Percentiles rank a stretch among this genome's conserved stretches.
Evolutionary conservation across 495 filamentous ascomycete species (phyloP).

Genomic region (Penicillium argentinense): DNA sequence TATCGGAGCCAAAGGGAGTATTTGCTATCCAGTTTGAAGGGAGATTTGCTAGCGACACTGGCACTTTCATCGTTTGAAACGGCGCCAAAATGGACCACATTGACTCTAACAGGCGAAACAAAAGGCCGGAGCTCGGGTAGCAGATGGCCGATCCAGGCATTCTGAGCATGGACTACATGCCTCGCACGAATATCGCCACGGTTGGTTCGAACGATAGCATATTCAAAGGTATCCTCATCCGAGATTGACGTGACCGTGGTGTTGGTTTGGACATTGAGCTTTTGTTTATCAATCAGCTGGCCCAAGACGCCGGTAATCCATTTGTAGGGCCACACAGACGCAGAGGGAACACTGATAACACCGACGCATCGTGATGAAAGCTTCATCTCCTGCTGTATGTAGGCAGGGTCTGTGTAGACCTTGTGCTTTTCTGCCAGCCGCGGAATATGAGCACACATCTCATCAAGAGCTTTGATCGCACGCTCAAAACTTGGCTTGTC

Average conservation of each 20-base stretch:
- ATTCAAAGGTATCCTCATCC: background rate
- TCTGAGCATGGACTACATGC: background rate
- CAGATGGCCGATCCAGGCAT: conserved; percentile 2
- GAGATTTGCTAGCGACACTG: background rate
- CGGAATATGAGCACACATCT: background rate
- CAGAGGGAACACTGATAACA: background rate
- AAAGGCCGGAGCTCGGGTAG: background rate
- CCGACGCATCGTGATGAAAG: background rate
- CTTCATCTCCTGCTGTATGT: background rate
- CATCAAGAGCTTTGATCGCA: background rate
- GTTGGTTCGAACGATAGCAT: background rate
- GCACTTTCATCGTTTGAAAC: background rate
- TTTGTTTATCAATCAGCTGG: background rate
- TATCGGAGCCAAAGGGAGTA: conserved; percentile 1
- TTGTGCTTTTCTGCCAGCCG: background rate
- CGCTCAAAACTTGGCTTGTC: background rate
- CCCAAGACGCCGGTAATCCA: background rate
- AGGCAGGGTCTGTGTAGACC: background rate
- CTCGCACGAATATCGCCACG: background rate
- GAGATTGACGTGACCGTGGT: background rate
- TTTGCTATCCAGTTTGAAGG: background rate
- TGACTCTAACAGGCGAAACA: conserved; percentile 1
- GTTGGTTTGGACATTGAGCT: background rate
- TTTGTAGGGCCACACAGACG: conserved; percentile 2
- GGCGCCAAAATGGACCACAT: background rate